These are phyloP conservation scores for Clavaria fumosa DNA, from an alignment of 768 basidiomycete species.

Conservation along the genomic window DNA sequence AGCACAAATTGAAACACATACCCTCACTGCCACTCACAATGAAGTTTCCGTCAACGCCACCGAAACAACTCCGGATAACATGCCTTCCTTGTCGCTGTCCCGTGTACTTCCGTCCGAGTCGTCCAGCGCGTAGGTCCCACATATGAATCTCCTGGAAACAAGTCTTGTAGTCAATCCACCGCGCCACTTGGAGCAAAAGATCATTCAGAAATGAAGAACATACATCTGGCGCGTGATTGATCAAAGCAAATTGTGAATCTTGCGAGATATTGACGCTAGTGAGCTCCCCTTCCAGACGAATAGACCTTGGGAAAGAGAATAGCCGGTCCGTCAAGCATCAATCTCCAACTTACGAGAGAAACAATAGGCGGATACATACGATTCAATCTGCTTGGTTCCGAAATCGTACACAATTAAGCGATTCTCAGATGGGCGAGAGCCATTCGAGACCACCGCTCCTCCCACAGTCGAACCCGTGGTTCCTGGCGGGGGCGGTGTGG, in stretches of 20 bases:
- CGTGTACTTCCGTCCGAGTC: conserved; percentile 62
- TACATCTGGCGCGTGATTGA: conserved; percentile 81
- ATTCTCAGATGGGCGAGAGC: conserved; percentile 29
- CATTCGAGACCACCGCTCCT: conserved; percentile 19
- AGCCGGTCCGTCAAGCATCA: conserved; percentile 8
- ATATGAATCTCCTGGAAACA: conserved; percentile 67
- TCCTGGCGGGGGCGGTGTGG: too few relatives aligned
- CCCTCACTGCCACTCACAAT: conserved; percentile 94
- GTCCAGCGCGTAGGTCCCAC: conserved; percentile 62
- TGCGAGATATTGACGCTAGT: conserved; percentile 79
- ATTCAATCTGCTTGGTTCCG: conserved; percentile 45
- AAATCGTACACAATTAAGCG: conserved; percentile 69
- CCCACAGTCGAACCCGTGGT: conserved; percentile 21
- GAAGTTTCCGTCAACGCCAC: conserved; percentile 77
- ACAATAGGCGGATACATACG: conserved; percentile 31
- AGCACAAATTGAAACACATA: conserved; percentile 29
- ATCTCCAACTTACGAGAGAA: neutral
- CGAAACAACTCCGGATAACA: conserved; percentile 88
- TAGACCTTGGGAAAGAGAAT: conserved; percentile 30
- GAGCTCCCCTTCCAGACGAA: conserved; percentile 59
- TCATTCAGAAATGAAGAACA: conserved; percentile 6
- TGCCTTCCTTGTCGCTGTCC: conserved; percentile 77
- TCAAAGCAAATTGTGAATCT: conserved; percentile 75
- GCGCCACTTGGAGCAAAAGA: conserved; percentile 7
- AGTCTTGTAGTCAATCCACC: neutral